Base-by-base conservation (phyloP, 495 filamentous ascomycete species). In the Lophiotrema nucula region DNA sequence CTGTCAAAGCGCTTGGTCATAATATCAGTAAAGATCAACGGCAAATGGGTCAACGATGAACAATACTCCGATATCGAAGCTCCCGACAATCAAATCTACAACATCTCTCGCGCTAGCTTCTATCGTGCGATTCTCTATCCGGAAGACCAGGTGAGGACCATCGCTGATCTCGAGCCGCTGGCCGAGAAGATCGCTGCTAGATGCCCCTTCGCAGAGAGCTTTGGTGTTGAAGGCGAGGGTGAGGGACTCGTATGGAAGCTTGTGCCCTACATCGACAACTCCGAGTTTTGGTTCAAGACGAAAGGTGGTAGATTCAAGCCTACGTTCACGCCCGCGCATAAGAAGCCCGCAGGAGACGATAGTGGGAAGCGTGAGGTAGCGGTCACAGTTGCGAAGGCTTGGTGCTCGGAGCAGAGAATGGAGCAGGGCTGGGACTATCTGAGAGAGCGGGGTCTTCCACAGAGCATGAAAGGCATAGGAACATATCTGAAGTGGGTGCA, bases 221-320 rank as follows among this genome's bases (percentile, higher is more conserved):
- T 73, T 35, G 64, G 53, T 1, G 55, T 70, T n/a, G 45, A 24
- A 8, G 69, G 71, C 15, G 31, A 58, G n/a, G 72, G 71, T 3
- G 72, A 74, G 52, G 72, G 71, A 3, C 63, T 74, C 3, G 69
- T 74, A 1, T 74, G 71, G 70, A 72, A 74, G 56, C 46, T 58
- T 3, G 60, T 68, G 25, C 47, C 68, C 1, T 59, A 52, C 24
- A 57, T 65, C 21, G 24, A n/a, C 11, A 19, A 49, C 11, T 4
- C 47, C 1, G 21, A 46, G 25, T n/a, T 58, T 13, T 74, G 72
- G 72, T 62, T 71, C 22, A 73, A 74, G 53, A 68, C 55, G 3
- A 73, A 72, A 35, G 72, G 68, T 2, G 67, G 67, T 8, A 43
- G 37, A 16, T 65, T 64, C 19, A 46, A 53, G n/a, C 58, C 68